Evolutionary conservation across 345 rosid genomes (phyloP).

Genomic region (Moricandia arvensis): DNA sequence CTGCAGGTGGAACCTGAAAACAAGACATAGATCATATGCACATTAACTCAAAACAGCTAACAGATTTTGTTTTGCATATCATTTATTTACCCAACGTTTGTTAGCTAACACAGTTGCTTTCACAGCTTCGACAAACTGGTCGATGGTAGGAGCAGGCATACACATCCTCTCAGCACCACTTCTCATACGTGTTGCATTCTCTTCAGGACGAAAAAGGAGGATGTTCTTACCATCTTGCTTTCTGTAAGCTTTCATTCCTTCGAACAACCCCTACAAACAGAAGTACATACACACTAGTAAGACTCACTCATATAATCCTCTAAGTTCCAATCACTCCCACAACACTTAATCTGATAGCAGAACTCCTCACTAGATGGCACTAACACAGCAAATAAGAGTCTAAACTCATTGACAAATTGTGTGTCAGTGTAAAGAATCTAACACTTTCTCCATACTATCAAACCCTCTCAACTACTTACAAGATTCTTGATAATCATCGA

Average conservation of each 20-base stretch:
- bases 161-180: slow-evolving; percentile 92
- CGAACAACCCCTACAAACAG: slow-evolving; percentile 71
- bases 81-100: slow-evolving; percentile 79
- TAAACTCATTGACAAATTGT: too few relatives aligned
- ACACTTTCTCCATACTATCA: too few relatives aligned
- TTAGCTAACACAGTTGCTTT: slow-evolving; percentile 83
- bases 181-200: slow-evolving; percentile 83
- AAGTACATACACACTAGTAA: neutral
- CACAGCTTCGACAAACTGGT: slow-evolving; percentile 89
- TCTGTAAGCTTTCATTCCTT: slow-evolving; percentile 92
- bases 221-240: slow-evolving; percentile 58
- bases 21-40: slow-evolving; percentile 3
- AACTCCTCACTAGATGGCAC: too few relatives aligned
- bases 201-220: slow-evolving; percentile 88
- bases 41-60: too few relatives aligned
- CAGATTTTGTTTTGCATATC: too few relatives aligned
- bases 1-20: slow-evolving; percentile 82
- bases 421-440: too few relatives aligned
- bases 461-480: too few relatives aligned
- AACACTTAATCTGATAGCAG: too few relatives aligned
- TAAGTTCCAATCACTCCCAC: too few relatives aligned
- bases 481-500: too few relatives aligned
- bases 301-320: too few relatives aligned
- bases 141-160: slow-evolving; percentile 86
- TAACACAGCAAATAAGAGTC: too few relatives aligned